These are phyloP conservation scores for Fusarium gaditjirri DNA, from an alignment of 2,329 filamentous ascomycete genomes.

Conservation along the genomic window DNA sequence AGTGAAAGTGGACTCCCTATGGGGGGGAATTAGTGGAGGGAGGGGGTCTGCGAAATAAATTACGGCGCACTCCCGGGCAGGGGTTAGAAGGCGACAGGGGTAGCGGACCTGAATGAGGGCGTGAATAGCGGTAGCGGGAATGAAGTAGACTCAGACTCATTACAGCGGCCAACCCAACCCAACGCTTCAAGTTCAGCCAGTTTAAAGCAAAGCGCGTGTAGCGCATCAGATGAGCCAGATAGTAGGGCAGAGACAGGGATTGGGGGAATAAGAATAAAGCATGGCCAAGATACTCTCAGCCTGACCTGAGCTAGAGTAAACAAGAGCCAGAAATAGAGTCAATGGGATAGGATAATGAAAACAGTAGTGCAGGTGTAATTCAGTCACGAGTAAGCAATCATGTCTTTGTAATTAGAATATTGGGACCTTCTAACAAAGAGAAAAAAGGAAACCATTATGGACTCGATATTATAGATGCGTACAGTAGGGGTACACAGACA, in stretches of 20 bases:
- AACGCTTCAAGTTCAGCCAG: constrained; percentile 30
- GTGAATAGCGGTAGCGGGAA: constrained; percentile 31
- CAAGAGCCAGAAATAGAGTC: constrained; percentile 38
- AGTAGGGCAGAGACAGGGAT: constrained; percentile 19
- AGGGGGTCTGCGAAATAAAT: constrained; percentile 7
- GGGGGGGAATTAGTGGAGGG: constrained; percentile 24
- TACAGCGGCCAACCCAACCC: constrained; percentile 37
- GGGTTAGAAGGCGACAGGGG: constrained; percentile 24
- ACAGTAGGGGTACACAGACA: background rate
- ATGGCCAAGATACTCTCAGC: constrained; percentile 18
- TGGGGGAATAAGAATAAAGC: constrained; percentile 23
- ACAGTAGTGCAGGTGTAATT: constrained; percentile 23
- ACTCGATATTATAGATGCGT: background rate
- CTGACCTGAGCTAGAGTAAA: constrained; percentile 8
- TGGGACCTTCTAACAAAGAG: constrained; percentile 28
- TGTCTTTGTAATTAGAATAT: constrained; percentile 13
- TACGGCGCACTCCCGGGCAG: constrained; percentile 32
- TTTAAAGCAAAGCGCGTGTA: constrained; percentile 6
- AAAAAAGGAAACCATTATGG: constrained; percentile 3
- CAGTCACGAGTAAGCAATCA: background rate
- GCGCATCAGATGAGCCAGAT: constrained; percentile 9
- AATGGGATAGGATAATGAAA: constrained; percentile 15
- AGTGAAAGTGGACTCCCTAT: constrained; percentile 35
- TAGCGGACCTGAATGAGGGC: constrained; percentile 21
- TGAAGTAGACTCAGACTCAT: constrained; percentile 24